Evolutionary conservation across 1,139 yeast genomes (phyloP), one percentile per base, ranked within the genome.

Genomic region (Suhomyces maxii): DNA sequence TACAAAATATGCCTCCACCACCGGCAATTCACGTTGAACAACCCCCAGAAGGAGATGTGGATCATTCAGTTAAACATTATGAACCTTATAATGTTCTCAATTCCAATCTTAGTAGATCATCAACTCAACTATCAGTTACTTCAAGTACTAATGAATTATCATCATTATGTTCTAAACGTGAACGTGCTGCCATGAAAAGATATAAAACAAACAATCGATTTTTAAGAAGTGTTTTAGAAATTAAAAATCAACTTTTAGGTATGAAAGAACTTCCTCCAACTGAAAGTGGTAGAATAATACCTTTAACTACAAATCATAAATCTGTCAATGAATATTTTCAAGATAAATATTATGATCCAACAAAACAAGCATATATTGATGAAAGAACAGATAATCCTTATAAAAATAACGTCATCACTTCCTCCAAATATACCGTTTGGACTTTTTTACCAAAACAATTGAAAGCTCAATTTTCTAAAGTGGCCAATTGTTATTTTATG

Each of bases 391-490:
- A 75, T n/a, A 75, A 65, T 42, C 83, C 90, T 0, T 93, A 86
- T 60, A 60, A 78, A 47, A 67, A 77, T 51, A 93, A 93, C 65
- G 58, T 74, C 33, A 85, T 93, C 50, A 88, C 95, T 1, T 90
- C 98, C 1, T 87, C 98, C 2, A 84, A 91, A 57, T 93, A 95
- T 67, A 85, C 93, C 5, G 53, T 86, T 2, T 83, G 84, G 61
- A 80, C 93, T 41, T 93, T 95, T 57, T 58, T 93, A 2, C 99
- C 99, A 4, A 82, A 93, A 52, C 98, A 93, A 60, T 64, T 93
- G 39, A 77, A 81, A 51, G 96, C 95, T 2, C 99, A 93, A 64
- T 91, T 93, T 59, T 89, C 96, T 14, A 93, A 90, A 63, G 62
- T 93, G 40, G 99, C 99, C 13, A 93, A 93, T 60, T 77, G 93